phyloP scores from a whole-genome alignment of 306 rosid species.

The Prinsepia uniflora region DNA sequence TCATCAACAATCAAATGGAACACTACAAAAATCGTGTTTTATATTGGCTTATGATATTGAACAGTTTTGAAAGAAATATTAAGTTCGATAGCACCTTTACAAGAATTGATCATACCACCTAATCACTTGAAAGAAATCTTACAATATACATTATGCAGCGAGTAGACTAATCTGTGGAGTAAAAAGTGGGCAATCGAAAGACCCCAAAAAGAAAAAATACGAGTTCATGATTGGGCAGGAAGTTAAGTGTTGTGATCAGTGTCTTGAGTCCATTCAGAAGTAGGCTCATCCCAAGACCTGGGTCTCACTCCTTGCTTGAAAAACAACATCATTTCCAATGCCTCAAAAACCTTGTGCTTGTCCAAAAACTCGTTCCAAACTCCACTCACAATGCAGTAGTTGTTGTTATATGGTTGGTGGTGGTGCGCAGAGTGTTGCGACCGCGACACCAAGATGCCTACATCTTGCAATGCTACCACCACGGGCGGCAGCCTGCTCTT shows the following conservation, averaged over 20 bases:
- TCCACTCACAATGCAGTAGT: constrained; percentile 92
- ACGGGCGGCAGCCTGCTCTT: constrained; percentile 62
- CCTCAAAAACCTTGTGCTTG: constrained; percentile 55
- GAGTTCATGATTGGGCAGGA: constrained; percentile 16
- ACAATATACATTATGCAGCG: constrained; percentile 1
- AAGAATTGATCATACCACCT: not conserved
- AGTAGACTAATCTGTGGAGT: not conserved
- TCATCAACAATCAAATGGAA: not conserved
- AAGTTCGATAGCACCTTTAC: not conserved
- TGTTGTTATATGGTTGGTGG: constrained; percentile 68
- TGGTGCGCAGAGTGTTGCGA: constrained; percentile 69
- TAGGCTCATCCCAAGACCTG: constrained; percentile 80
- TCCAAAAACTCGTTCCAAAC: constrained; percentile 80
- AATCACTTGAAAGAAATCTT: not conserved
- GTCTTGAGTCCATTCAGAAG: constrained; percentile 70
- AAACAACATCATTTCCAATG: constrained; percentile 68
- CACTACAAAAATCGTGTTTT: not conserved
- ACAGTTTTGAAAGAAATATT: not conserved
- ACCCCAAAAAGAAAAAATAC: not conserved
- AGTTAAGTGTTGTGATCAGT: constrained; percentile 26
- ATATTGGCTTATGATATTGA: not conserved
- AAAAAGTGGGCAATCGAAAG: not conserved
- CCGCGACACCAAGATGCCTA: constrained; percentile 66
- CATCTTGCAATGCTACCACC: constrained; percentile 62
- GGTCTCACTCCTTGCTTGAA: constrained; percentile 62